These are phyloP conservation scores for Ceratocystiopsis brevicomis DNA, from an alignment of 2,329 filamentous ascomycete genomes.

Conservation along the genomic window DNA sequence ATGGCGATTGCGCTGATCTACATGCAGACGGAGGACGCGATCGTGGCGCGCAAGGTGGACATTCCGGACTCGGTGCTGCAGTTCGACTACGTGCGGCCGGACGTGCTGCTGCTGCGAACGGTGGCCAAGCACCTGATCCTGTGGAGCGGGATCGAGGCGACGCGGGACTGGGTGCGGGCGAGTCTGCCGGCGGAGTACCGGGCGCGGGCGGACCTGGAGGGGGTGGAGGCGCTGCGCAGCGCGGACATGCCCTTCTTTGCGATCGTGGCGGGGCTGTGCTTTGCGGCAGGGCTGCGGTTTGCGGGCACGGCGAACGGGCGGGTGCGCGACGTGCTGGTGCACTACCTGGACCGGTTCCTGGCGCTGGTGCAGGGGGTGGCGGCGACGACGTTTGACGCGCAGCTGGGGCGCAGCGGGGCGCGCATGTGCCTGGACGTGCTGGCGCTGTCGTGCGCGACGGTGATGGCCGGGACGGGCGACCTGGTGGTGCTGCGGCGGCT, in stretches of 20 bases:
- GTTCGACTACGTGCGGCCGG: constrained; percentile 88
- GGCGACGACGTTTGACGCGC: constrained; percentile 52
- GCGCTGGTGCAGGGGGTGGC: constrained; percentile 45
- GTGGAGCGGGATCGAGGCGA: constrained; percentile 67
- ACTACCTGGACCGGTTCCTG: constrained; percentile 74
- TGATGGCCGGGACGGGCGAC: constrained; percentile 94
- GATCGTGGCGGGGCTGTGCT: constrained; percentile 76
- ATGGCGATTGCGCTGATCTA: constrained; percentile 82
- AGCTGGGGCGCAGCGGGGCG: constrained; percentile 63
- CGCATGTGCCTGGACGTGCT: constrained; percentile 83
- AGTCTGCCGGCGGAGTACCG: constrained; percentile 58
- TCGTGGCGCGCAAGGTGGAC: constrained; percentile 79
- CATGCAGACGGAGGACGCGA: constrained; percentile 85
- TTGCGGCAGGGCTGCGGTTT: constrained; percentile 54
- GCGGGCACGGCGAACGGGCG: constrained; percentile 50
- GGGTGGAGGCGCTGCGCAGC: constrained; percentile 46
- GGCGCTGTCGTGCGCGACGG: constrained; percentile 61
- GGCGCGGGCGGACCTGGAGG: constrained; percentile 37
- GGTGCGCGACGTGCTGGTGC: constrained; percentile 65
- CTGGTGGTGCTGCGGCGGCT: constrained; percentile 67
- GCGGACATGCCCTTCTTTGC: constrained; percentile 85
- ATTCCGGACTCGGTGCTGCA: constrained; percentile 78
- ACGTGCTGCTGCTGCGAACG: constrained; percentile 77
- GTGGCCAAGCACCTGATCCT: constrained; percentile 81
- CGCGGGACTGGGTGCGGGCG: constrained; percentile 52